Conservation (phyloP, 2,329 filamentous ascomycete genomes). For the Pseudogymnoascus sp. region DNA sequence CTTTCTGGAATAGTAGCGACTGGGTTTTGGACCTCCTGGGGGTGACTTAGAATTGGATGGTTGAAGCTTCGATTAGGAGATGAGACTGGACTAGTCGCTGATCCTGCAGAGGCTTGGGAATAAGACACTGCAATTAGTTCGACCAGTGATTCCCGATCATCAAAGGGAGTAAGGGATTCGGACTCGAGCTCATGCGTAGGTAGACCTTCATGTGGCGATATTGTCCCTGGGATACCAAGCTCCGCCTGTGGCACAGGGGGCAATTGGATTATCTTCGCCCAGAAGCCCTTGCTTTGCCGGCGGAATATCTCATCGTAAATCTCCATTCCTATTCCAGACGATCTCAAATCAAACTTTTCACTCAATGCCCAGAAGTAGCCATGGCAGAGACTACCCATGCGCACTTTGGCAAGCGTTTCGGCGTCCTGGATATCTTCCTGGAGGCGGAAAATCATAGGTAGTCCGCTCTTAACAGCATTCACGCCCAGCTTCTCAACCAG, state of each 20-base stretch:
- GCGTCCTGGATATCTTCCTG: conserved; percentile 74
- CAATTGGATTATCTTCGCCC: conserved; percentile 67
- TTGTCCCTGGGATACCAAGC: conserved; percentile 48
- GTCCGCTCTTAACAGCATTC: conserved; percentile 68
- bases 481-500: conserved; percentile 73
- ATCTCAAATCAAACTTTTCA: conserved; percentile 70
- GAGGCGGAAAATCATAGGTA: conserved; percentile 83
- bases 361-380: conserved; percentile 80
- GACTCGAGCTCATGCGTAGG: conserved; percentile 47
- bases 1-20: conserved; percentile 55
- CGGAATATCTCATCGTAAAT: conserved; percentile 71
- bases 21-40: conserved; percentile 33
- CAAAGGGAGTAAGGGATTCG: conserved; percentile 66
- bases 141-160: conserved; percentile 64
- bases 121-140: conserved; percentile 70
- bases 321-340: conserved; percentile 58
- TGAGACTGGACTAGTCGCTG: conserved; percentile 60
- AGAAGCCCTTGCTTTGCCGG: conserved; percentile 67
- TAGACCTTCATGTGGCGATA: conserved; percentile 37
- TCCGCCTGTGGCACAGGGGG: conserved; percentile 59
- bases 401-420: conserved; percentile 63
- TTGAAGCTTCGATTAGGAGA: conserved; percentile 61
- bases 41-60: conserved; percentile 51
- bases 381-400: conserved; percentile 76
- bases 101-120: conserved; percentile 51